Evolutionary conservation across 148 eudicot species (phyloP), one percentile per base, ranked within the genome.

Genomic region (Simmondsia chinensis): DNA sequence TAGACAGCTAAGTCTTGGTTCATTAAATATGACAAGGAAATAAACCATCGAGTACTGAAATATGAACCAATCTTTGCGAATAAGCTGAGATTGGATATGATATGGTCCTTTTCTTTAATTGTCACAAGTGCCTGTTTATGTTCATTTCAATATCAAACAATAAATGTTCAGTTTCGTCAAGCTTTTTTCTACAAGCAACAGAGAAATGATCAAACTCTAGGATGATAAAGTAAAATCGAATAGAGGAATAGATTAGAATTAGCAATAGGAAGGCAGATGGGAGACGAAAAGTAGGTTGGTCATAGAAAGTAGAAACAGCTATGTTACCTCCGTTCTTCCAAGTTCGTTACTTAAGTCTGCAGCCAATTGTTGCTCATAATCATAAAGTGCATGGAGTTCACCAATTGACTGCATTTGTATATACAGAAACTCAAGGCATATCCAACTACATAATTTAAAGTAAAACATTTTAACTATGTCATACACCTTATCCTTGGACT

Each of bases 61-160:
- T 38, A 73, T 94, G 15, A 34, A 86, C 99, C 99, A 58, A 93
- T 93, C 74, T 93, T 93, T 57, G 73, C 60, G 64, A 68, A 93
- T 53, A 93, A 69, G 66, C 72, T 79, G 33, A 93, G 91, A 71
- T 86, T 82, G 49, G 76, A 70, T 53, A 93, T 93, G 43, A 93
- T 60, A 50, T 64, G 83, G 48, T 93, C 99, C 65, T 86, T 93
- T 50, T 93, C 99, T 69, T 93, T 93, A 34, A 93, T 93, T 29
- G 82, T 86, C 25, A 80, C 79, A 75, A 74, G 82, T 49, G 99
- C 99, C 58, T 93, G 99, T 56, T 82, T 77, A 52, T 79, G 87
- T 59, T 70, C 79, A 48, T 93, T 73, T 86, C 96, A 49, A 93
- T 96, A 62, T 82, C 84, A 54, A 70, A 65, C 69, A 93, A 65